phyloP scores from a whole-genome alignment of 192 early-diverging fungal genomes.

The Podochytrium sp. region DNA sequence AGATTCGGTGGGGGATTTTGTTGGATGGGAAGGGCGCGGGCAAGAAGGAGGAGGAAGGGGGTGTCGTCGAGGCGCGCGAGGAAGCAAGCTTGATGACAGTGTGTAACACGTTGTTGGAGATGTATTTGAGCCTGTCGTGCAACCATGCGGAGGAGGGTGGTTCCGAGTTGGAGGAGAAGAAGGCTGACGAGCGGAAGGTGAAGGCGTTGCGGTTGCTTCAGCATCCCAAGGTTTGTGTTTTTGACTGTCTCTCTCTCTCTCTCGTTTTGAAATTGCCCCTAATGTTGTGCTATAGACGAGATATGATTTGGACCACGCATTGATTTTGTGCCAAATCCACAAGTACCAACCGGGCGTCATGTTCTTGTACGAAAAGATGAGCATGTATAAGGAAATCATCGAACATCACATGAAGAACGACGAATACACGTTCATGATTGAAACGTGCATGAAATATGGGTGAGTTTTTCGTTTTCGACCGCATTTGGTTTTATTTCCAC shows the following conservation, averaged over 20 bases:
- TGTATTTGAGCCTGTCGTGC: constrained; percentile 69
- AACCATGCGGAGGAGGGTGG: not conserved
- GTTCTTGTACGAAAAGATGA: constrained; percentile 85
- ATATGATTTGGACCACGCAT: constrained; percentile 91
- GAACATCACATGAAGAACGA: constrained; percentile 48
- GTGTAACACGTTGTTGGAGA: constrained; percentile 91
- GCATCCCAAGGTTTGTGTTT: constrained; percentile 57
- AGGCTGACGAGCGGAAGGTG: constrained; percentile 32
- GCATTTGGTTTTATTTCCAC: constrained; percentile 16
- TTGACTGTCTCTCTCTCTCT: not conserved
- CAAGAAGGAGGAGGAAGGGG: not conserved
- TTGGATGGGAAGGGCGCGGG: constrained; percentile 23
- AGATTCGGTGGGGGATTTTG: constrained; percentile 68
- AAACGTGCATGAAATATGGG: constrained; percentile 54
- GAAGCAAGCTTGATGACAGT: constrained; percentile 62
- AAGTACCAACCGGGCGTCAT: constrained; percentile 85
- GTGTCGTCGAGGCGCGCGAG: constrained; percentile 56
- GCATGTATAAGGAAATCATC: constrained; percentile 64
- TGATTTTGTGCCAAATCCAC: constrained; percentile 86
- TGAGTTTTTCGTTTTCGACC: constrained; percentile 26
- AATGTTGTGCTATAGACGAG: constrained; percentile 36
- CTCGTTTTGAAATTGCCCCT: not conserved
- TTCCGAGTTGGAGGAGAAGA: not conserved
- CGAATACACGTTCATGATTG: constrained; percentile 44
- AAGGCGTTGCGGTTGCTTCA: constrained; percentile 76